phyloP scores from a whole-genome alignment of 2,329 filamentous ascomycete genomes.

The Amesomyces nigricolor region DNA sequence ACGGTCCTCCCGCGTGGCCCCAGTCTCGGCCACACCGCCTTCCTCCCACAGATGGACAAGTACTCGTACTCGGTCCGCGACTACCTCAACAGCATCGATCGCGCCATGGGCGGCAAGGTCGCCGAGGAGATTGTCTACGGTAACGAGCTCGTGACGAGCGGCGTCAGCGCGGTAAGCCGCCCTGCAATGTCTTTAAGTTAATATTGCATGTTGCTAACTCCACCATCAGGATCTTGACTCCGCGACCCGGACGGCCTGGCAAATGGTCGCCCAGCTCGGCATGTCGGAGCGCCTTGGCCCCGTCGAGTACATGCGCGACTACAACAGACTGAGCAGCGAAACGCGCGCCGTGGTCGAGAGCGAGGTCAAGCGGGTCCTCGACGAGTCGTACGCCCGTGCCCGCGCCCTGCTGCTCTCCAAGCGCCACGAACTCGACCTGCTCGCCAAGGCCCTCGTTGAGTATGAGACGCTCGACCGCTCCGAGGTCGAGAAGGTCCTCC shows the following conservation, averaged over 20 bases:
- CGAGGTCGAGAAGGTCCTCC: conserved; percentile 86
- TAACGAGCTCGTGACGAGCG: conserved; percentile 83
- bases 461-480: conserved; percentile 88
- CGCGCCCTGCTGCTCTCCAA: conserved; percentile 64
- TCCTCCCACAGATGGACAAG: conserved; percentile 86
- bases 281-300: conserved; percentile 88
- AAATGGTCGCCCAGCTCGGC: conserved; percentile 82
- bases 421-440: conserved; percentile 76
- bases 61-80: conserved; percentile 83
- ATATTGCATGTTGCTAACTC: conserved; percentile 10
- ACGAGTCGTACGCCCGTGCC: conserved; percentile 74
- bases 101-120: conserved; percentile 72
- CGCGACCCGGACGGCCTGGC: conserved; percentile 77
- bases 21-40: conserved; percentile 79
- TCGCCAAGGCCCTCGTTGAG: conserved; percentile 84
- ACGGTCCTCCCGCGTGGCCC: conserved; percentile 91
- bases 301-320: conserved; percentile 78
- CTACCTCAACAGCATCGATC: conserved; percentile 63
- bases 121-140: conserved; percentile 85
- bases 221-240: conserved; percentile 66
- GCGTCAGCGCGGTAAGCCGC: conserved; percentile 66
- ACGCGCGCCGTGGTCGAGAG: conserved; percentile 82
- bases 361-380: conserved; percentile 80
- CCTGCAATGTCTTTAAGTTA: neutral
- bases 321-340: conserved; percentile 74